Base-by-base conservation (phyloP, 805 yeast genomes). In the Lachancea lanzarotensis region DNA sequence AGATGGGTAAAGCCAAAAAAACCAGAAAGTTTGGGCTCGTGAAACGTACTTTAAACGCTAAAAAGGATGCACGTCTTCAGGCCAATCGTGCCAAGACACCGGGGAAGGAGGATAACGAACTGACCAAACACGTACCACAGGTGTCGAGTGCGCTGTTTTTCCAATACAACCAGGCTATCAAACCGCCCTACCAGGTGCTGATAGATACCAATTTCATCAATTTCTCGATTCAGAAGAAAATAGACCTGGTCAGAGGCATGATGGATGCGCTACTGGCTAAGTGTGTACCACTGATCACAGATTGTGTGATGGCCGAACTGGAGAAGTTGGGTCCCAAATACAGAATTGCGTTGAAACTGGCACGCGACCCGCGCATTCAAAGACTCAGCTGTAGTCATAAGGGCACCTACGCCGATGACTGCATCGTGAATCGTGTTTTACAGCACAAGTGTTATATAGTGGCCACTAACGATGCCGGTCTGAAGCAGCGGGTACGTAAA, bases 401-500 rank as follows among this genome's bases (percentile, higher is more conserved):
- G 55, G 98, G 98, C 26, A 91, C 96, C 0, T 93, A 93, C 71
- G 98, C 98, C 25, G 98, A 93, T 79, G 98, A 93, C 67, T 93
- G 98, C 66, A 63, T 93, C 8, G 98, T 93, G 15, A 81, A 84
- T 62, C 75, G 98, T 55, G 95, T 93, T 6, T 75, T 91, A 64
- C 97, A 91, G 60, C 98, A 93, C 69, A 93, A 93, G 63, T 93
- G 98, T 67, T 93, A 80, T 59, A 90, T 93, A 45, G 97, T 93
- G 31, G 98, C 98, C 40, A 91, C 98, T 1, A 93, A 91, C 63
- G 98, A 93, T 80, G 97, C 96, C 12, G 98, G 91, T 56, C 71
- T 93, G 62, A 93, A 93, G 63, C 81, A 96, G 59, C 77, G 98
- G 65, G 78, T 93, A 27, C 78, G 98, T 69, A 93, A 93, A 66